Evolutionary conservation across 495 filamentous ascomycete genomes (phyloP).

Genomic region (Aspergillus incahuasiensis): DNA sequence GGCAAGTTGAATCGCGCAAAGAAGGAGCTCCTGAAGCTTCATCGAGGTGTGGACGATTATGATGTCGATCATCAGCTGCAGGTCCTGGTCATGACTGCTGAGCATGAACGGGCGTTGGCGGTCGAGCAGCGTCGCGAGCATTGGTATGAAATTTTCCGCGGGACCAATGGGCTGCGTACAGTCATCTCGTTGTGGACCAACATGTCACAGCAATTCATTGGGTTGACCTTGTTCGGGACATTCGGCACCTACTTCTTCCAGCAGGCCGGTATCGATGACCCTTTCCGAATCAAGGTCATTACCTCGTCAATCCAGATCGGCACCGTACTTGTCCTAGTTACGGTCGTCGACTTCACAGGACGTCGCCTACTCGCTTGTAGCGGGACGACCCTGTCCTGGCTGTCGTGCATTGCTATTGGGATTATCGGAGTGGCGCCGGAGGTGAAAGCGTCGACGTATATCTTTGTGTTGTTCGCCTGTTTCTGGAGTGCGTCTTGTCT

Average conservation of each 20-base stretch:
- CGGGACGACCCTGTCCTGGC: conserved; percentile 13
- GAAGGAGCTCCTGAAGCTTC: neutral
- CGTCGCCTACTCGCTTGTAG: conserved; percentile 24
- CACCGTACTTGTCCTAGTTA: neutral
- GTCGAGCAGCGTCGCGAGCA: neutral
- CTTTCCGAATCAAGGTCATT: neutral
- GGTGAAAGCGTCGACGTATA: conserved; percentile 7
- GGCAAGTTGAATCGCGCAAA: neutral
- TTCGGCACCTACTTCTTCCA: conserved; percentile 8
- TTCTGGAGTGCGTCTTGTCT: conserved; percentile 5
- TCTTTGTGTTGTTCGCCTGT: conserved; percentile 9
- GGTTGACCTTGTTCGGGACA: neutral
- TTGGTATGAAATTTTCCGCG: conserved; percentile 6
- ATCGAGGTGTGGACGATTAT: neutral
- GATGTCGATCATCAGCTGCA: conserved; percentile 2
- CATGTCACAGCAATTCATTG: conserved; percentile 2
- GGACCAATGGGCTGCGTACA: neutral
- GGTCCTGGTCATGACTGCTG: neutral
- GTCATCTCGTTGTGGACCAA: conserved; percentile 3
- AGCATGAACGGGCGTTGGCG: neutral
- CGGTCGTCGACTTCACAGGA: neutral
- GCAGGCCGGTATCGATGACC: neutral
- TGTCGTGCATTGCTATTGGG: conserved; percentile 9
- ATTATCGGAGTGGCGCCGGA: conserved; percentile 1
- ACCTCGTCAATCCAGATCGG: conserved; percentile 6